Evolutionary conservation across 495 filamentous ascomycete species (phyloP).

Genomic region (Aspergillus biplanus): DNA sequence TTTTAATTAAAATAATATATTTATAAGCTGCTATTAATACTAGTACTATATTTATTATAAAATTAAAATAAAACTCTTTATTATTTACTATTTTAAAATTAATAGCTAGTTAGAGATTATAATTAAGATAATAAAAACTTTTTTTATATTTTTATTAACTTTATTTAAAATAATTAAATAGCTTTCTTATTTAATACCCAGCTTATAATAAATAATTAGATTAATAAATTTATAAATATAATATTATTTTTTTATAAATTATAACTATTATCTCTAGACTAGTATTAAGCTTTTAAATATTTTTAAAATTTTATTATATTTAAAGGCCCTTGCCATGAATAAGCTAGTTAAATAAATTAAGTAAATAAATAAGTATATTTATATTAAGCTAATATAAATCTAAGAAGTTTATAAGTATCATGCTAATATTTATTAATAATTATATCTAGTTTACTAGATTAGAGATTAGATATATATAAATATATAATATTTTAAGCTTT

Average conservation of each 20-base stretch:
- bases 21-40: not conserved
- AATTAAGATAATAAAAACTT: too few relatives aligned
- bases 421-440: not conserved
- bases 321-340: not conserved
- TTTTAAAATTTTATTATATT: not conserved
- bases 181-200: too few relatives aligned
- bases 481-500: not conserved
- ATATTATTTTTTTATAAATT: not conserved
- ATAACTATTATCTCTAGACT: not conserved
- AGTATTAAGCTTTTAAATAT: not conserved
- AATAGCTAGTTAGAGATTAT: too few relatives aligned
- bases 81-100: too few relatives aligned
- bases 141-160: too few relatives aligned
- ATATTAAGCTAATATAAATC: not conserved
- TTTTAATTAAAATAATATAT: not conserved
- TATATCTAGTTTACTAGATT: not conserved
- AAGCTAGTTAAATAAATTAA: not conserved
- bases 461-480: not conserved
- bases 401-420: not conserved
- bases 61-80: too few relatives aligned
- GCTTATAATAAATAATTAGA: too few relatives aligned
- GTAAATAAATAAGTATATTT: not conserved
- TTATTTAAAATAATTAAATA: too few relatives aligned
- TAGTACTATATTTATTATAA: not conserved
- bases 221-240: too few relatives aligned